phyloP scores from a whole-genome alignment of 148 eudicot genomes.

The Amaranthus hypochondriacus region DNA sequence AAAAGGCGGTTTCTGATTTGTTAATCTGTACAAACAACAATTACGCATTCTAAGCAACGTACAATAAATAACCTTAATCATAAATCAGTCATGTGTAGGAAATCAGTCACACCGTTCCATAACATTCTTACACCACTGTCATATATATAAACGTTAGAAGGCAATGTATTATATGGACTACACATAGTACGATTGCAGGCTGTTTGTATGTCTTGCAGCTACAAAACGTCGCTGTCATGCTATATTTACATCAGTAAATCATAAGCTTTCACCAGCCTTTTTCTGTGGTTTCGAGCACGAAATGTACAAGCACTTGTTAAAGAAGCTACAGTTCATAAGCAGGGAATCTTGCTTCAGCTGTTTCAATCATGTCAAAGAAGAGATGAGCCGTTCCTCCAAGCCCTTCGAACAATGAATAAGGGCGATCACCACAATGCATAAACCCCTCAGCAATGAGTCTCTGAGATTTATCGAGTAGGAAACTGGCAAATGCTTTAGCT shows the following conservation, averaged over 20 bases:
- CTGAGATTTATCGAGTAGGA: constrained; percentile 52
- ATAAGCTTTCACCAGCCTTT: background rate
- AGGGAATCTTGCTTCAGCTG: constrained; percentile 67
- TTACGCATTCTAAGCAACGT: too few relatives aligned
- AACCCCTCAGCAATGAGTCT: constrained; percentile 55
- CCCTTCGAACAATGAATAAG: constrained; percentile 83
- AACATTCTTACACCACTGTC: background rate
- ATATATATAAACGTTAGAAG: background rate
- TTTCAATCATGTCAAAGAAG: constrained; percentile 66
- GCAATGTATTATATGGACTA: background rate
- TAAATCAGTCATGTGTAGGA: background rate
- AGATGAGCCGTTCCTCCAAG: constrained; percentile 79
- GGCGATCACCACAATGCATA: constrained; percentile 85
- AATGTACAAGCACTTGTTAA: constrained; percentile 15
- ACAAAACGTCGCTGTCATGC: constrained; percentile 3
- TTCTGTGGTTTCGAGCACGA: background rate
- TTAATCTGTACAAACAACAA: too few relatives aligned
- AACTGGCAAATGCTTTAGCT: constrained; percentile 84
- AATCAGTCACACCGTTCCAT: background rate
- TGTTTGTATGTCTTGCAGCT: background rate
- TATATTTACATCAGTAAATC: background rate
- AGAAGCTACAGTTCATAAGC: constrained; percentile 50
- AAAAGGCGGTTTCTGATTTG: too few relatives aligned
- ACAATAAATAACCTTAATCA: too few relatives aligned
- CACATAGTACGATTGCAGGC: background rate